Base-by-base conservation (phyloP, 2,329 filamentous ascomycete species). In the Fusarium sp. region DNA sequence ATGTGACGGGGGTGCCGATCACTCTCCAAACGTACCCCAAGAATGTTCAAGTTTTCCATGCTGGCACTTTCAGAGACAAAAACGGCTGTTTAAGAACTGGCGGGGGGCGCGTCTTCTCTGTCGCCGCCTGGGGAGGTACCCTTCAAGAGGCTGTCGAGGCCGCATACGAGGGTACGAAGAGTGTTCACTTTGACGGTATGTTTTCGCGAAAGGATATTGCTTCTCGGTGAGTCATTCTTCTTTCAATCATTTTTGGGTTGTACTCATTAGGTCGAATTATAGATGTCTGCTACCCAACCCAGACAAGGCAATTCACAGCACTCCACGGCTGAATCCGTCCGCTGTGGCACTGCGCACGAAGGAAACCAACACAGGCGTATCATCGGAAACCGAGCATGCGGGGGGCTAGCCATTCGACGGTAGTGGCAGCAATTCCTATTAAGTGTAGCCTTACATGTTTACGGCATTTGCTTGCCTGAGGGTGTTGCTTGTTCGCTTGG, bases 191-290 rank as follows among this genome's bases (percentile, higher is more conserved):
- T 76, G 89, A 94, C 58, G 90, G 91, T 73, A 95, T 96, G 93
- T 94, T 96, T 83, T 97, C 90, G 85, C 89, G 95, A 73, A 95
- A 91, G 81, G 95, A 98, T 72, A 97, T 98, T 81, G 95, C 93
- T 11, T 2, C 61, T 10, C 14, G 65, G 52, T 63, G 9, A 20
- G 38, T 40, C 3, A 5, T 12, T 30, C 6, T 20, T 14, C 7
- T 9, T 9, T 10, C 30, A 32, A 6, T 12, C 7, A 22, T 12
- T 25, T n/a, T 2, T 60, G 58, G 58, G 4, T 12, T 12, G 10
- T 61, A 57, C 33, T 17, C n/a, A 22, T n/a, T n/a, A 12, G 2
- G 3, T 6, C 27, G n/a, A 20, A 14, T 57, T 25, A 11, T 37
- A 57, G 52, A 15, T 57, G 52, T 33, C 20, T 57, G 6, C 32